Evolutionary conservation across 371 early-diverging fungal species (phyloP).

Genomic region (Saksenaea oblongispora): DNA sequence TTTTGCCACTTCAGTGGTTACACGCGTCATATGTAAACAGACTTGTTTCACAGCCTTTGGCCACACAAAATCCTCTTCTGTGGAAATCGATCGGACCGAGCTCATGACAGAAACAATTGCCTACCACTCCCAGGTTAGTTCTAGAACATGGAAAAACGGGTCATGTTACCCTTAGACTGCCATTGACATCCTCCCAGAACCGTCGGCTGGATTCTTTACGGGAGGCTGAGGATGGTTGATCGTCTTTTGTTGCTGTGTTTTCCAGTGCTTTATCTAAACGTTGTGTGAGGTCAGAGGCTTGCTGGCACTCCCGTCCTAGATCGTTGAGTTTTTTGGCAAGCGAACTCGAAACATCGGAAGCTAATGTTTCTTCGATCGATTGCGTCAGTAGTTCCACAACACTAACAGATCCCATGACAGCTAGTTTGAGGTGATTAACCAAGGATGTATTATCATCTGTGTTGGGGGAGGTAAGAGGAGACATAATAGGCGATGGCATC

Average conservation of each 20-base stretch:
- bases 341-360: slow-evolving; percentile 9
- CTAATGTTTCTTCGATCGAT: slow-evolving; percentile 31
- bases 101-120: slow-evolving; percentile 46
- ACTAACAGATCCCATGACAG: slow-evolving; percentile 36
- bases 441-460: slow-evolving; percentile 32
- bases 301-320: slow-evolving; percentile 21
- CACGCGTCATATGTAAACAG: slow-evolving; percentile 47
- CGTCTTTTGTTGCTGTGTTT: slow-evolving; percentile 15
- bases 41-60: slow-evolving; percentile 49
- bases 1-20: slow-evolving; percentile 53
- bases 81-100: slow-evolving; percentile 38
- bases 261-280: slow-evolving; percentile 30
- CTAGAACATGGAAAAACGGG: neutral
- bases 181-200: slow-evolving; percentile 46
- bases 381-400: slow-evolving; percentile 31
- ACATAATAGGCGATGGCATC: slow-evolving; percentile 17
- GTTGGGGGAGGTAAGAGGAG: slow-evolving; percentile 17
- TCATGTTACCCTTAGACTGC: slow-evolving; percentile 43
- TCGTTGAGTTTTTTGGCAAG: slow-evolving; percentile 28
- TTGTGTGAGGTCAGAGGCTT: slow-evolving; percentile 29
- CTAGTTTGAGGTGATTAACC: slow-evolving; percentile 34
- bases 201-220: slow-evolving; percentile 19
- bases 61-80: slow-evolving; percentile 45
- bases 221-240: slow-evolving; percentile 1
- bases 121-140: no score